Percentiles rank a stretch among this genome's conserved stretches.
These are phyloP conservation scores for Mycena vulgaris DNA, from an alignment of 768 basidiomycete species.

Conservation along the genomic window DNA sequence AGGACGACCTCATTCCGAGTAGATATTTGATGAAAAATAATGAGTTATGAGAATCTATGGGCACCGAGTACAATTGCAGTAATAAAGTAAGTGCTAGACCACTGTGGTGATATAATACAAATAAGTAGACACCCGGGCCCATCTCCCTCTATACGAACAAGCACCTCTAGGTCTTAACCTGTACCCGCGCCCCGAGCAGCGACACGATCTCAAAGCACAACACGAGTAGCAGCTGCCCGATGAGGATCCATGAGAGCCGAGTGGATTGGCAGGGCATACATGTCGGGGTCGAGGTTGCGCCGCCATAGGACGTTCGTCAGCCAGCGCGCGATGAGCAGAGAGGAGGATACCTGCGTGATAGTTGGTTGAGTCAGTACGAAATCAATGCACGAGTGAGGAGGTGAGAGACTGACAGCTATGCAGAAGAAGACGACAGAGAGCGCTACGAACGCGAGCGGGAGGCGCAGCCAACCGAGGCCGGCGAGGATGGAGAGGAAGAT, in stretches of 20 bases:
- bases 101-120: not conserved
- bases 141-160: too few species aligned
- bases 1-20: too few species aligned
- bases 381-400: not conserved
- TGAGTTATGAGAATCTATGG: not conserved
- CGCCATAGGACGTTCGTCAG: constrained; percentile 88
- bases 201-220: constrained; percentile 80
- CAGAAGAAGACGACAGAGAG: constrained; percentile 82
- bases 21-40: too few species aligned
- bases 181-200: constrained; percentile 54
- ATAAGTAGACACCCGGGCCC: not conserved
- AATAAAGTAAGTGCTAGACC: constrained; percentile 1
- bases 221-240: constrained; percentile 87
- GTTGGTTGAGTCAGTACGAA: constrained; percentile 1
- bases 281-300: constrained; percentile 86
- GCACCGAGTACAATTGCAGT: constrained; percentile 3
- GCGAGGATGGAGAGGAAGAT: constrained; percentile 79
- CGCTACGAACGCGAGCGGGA: constrained; percentile 78
- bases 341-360: constrained; percentile 77
- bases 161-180: not conserved
- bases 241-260: constrained; percentile 90
- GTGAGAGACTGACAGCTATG: constrained; percentile 71
- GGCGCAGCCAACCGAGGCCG: constrained; percentile 82
- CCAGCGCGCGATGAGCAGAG: constrained; percentile 74
- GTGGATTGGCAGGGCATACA: constrained; percentile 94